These are phyloP conservation scores for Yarrowia sp. DNA, from an alignment of 805 yeast genomes.

Conservation along the genomic window DNA sequence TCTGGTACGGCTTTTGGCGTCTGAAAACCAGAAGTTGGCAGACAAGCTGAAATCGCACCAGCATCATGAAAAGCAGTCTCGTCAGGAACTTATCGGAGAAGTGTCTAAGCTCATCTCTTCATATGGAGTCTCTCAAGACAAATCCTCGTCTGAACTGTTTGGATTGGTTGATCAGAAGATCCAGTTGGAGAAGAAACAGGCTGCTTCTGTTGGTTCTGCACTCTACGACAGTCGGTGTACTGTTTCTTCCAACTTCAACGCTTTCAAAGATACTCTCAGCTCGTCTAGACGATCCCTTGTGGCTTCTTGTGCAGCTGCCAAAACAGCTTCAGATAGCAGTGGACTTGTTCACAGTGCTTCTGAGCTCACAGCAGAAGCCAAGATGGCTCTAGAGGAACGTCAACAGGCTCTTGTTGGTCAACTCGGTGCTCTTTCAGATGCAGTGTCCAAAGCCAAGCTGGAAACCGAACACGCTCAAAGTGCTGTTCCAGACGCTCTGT, in stretches of 20 bases:
- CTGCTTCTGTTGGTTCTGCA: slow-evolving; percentile 4
- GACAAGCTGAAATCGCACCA: neutral
- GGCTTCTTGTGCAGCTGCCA: slow-evolving; percentile 6
- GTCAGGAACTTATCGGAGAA: neutral
- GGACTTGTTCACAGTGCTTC: neutral
- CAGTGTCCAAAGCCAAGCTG: slow-evolving; percentile 3
- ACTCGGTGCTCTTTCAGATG: neutral
- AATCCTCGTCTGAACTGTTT: neutral
- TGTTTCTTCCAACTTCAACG: neutral
- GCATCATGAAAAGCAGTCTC: neutral
- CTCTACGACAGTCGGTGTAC: neutral
- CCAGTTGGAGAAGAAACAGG: slow-evolving; percentile 2
- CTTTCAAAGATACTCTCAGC: neutral
- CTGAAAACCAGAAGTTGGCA: neutral
- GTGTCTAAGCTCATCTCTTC: neutral
- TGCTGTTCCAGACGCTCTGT: slow-evolving; percentile 8
- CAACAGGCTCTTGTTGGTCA: slow-evolving; percentile 12
- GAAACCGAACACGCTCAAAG: slow-evolving; percentile 20
- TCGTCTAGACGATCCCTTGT: neutral
- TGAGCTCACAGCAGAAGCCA: neutral
- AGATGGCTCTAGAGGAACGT: slow-evolving; percentile 5
- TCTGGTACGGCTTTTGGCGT: neutral
- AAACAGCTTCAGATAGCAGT: slow-evolving; percentile 8
- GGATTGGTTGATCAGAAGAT: neutral
- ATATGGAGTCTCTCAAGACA: neutral